Evolutionary conservation across 2,329 filamentous ascomycete genomes (phyloP), one percentile per base, ranked within the genome.

Genomic region (Celoporthe dispersa): DNA sequence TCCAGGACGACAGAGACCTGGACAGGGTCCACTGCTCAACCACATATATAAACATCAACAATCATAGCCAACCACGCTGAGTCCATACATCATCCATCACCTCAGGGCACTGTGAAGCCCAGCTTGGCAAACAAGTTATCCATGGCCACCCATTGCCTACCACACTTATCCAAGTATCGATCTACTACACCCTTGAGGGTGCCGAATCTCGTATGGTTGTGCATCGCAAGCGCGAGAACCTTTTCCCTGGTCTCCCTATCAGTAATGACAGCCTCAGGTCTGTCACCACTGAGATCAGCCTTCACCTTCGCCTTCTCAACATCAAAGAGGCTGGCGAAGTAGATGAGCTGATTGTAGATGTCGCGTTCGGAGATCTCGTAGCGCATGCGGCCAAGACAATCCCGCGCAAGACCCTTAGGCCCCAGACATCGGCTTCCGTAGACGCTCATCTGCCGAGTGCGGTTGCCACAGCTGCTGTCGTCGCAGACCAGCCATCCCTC

Each of bases 261-360:
- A 5, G 65, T 70, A 8, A 75, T 75, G 19, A 74, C 77, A 19
- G 73, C 72, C 12, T 51, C 62, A 60, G 75, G 77, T 5, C 73
- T 75, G 22, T 74, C 71, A 7, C 72, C 79, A 9, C 82, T 82
- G n/a, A 81, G 83, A 61, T 79, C 81, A 28, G 84, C 86, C 72
- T 82, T 84, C 61, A 76, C 77, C 73, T 88, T 88, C 19, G 92
- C 92, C 81, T 93, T 94, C 72, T 98, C 94, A 3, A 97, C 92
- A 80, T 99, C 94, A 85, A 94, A 99, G 68, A 98, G 81, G 64
- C 87, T 87, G 39, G 92, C 88, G 78, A 94, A 92, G 82, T 97
- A 99, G 68, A 98, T 83, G 55, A 99, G 85, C 81, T 99, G 96
- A 80, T 97, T 98, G 83, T 98, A 98, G 70, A 98, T 87, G 76